Percentiles rank a stretch among this genome's conserved stretches.
These are phyloP conservation scores for Microdochium trichocladiopsis DNA, from an alignment of 2,329 filamentous ascomycete genomes.

Conservation along the genomic window DNA sequence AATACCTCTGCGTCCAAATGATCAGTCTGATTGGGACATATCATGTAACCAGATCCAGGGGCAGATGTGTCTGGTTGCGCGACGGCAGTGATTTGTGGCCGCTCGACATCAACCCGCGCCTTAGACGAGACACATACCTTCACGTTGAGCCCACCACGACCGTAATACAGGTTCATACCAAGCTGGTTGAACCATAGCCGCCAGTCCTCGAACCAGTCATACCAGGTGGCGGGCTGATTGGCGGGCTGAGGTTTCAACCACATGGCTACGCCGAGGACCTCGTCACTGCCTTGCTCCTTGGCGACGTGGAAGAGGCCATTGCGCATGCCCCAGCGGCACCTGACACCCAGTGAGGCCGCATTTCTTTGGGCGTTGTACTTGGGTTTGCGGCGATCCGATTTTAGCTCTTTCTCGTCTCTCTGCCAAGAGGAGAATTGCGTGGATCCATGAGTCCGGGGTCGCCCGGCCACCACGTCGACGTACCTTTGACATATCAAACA, in stretches of 20 bases:
- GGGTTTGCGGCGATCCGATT: background rate
- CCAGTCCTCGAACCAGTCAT: slow-evolving; percentile 56
- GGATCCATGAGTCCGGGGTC: too few species aligned
- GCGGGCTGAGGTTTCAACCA: slow-evolving; percentile 55
- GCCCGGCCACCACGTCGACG: slow-evolving; percentile 1
- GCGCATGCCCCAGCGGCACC: slow-evolving; percentile 64
- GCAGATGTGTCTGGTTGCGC: too few species aligned
- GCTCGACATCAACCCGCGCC: too few species aligned
- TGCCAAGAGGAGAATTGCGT: background rate
- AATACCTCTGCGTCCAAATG: slow-evolving; percentile 45
- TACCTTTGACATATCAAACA: slow-evolving; percentile 22
- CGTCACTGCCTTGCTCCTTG: slow-evolving; percentile 45
- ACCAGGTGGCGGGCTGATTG: slow-evolving; percentile 46
- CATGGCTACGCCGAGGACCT: slow-evolving; percentile 64
- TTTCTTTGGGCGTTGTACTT: slow-evolving; percentile 36
- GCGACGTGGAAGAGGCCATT: slow-evolving; percentile 65
- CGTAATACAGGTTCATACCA: slow-evolving; percentile 60
- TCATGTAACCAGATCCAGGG: background rate
- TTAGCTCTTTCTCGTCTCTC: background rate
- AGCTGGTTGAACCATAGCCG: slow-evolving; percentile 60
- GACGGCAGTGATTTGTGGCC: too few species aligned
- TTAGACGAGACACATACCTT: slow-evolving; percentile 34
- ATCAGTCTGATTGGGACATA: slow-evolving; percentile 18
- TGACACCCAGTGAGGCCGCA: slow-evolving; percentile 53
- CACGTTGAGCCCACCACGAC: slow-evolving; percentile 60